phyloP scores from a whole-genome alignment of 768 basidiomycete genomes.

The Gloeopeniophorella convolvens region DNA sequence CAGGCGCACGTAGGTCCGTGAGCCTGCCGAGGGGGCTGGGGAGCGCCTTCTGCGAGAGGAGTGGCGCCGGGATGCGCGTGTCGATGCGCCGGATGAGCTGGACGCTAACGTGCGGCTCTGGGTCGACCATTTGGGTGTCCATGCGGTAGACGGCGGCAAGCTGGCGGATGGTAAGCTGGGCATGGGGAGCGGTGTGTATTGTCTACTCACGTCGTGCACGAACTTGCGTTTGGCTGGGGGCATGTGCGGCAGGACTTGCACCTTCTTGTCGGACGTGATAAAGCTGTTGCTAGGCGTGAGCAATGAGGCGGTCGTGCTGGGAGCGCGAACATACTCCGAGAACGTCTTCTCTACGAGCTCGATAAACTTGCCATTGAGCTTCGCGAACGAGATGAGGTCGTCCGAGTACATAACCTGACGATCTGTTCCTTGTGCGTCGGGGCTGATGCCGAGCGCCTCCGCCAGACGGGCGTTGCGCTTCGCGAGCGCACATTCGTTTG shows the following conservation, averaged over 20 bases:
- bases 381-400: constrained; percentile 57
- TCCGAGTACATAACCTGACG: constrained; percentile 47
- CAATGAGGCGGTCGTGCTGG: constrained; percentile 17
- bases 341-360: constrained; percentile 74
- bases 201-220: constrained; percentile 58
- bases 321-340: constrained; percentile 50
- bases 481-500: constrained; percentile 74
- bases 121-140: constrained; percentile 82
- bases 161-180: constrained; percentile 33
- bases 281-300: constrained; percentile 41
- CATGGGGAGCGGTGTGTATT: constrained; percentile 2
- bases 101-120: constrained; percentile 83
- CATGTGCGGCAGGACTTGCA: constrained; percentile 77
- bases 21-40: constrained; percentile 52
- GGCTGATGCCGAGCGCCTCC: constrained; percentile 82
- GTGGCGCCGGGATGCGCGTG: constrained; percentile 66
- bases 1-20: constrained; percentile 41
- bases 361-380: constrained; percentile 60
- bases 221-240: constrained; percentile 75
- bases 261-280: constrained; percentile 55
- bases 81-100: constrained; percentile 79
- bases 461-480: constrained; percentile 86
- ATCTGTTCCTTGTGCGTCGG: constrained; percentile 37
- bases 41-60: constrained; percentile 42
- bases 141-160: constrained; percentile 77